Base-by-base conservation (phyloP, 2,329 filamentous ascomycete genomes). In the Colletotrichum incanum region DNA sequence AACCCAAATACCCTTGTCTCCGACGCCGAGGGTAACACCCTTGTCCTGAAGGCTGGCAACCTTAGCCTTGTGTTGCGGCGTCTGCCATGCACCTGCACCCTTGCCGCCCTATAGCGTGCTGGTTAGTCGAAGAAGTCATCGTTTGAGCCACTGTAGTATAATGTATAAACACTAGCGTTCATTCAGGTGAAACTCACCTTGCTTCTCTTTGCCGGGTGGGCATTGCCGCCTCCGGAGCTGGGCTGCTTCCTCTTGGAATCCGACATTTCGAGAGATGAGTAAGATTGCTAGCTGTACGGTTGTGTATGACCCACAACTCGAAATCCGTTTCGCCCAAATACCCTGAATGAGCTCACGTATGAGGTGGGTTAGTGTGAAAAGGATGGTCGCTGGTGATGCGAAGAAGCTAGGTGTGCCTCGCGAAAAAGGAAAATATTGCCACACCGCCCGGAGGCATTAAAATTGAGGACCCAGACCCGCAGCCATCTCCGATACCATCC, bases 1-100 rank as follows among this genome's bases (percentile, higher is more conserved):
- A 37, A 92, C 91, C 93, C 93, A 96, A 71, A 96, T 91, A 6
- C 93, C 93, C 64, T 87, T 85, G 77, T 95, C 92, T 6, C 93
- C 93, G 6, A 92, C 85, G 76, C 93, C 89, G 59, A 95, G 81
- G 16, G 81, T 78, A 49, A 81, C 85, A 50, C 85, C 86, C 75
- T 82, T 75, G 49, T 83, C 83, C 18, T 81, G 81, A 72, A 82
- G 80, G 62, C 82, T 79, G 26, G 83, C 82, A 54, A 84, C 75
- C 77, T 87, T 91, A 43, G 83, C 82, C 76, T 86, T 84, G 56
- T 91, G 89, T 72, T 90, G 87, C 18, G 90, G 83, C 34, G 90
- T 92, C 77, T 88, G 86, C 90, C 90, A 92, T 78, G 86, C 89
- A 14, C 89, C 89, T 70, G 82, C 82, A 67, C 84, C 87, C 20